Conservation (phyloP, 2,329 filamentous ascomycete species). For the Colletotrichum godetiae region DNA sequence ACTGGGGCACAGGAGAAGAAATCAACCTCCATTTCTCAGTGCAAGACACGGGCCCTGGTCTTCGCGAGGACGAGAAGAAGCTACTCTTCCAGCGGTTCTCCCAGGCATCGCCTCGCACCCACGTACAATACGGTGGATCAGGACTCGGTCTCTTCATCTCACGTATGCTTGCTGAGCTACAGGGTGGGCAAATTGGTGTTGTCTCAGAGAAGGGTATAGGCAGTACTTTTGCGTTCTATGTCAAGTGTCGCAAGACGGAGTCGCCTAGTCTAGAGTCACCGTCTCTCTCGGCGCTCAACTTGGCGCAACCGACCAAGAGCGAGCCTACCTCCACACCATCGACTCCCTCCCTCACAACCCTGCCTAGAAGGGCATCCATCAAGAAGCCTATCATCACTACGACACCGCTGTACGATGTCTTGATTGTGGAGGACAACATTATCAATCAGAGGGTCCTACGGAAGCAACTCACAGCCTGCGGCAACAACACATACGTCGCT, state of each 20-base stretch:
- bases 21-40: constrained; percentile 80
- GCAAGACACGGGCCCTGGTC: constrained; percentile 76
- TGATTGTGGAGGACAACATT: constrained; percentile 76
- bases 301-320: constrained; percentile 39
- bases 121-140: constrained; percentile 78
- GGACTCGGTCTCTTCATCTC: constrained; percentile 82
- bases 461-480: constrained; percentile 69
- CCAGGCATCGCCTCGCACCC: constrained; percentile 75
- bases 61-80: constrained; percentile 73
- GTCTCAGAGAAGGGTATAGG: constrained; percentile 74
- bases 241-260: constrained; percentile 72
- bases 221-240: constrained; percentile 82
- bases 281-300: constrained; percentile 48
- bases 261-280: constrained; percentile 52
- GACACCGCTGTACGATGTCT: constrained; percentile 55
- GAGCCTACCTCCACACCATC: constrained; percentile 35
- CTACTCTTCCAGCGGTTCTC: constrained; percentile 76
- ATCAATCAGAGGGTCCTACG: constrained; percentile 75
- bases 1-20: constrained; percentile 79
- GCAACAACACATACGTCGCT: constrained; percentile 70
- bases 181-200: constrained; percentile 83
- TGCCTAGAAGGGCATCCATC: constrained; percentile 21
- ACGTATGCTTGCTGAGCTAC: constrained; percentile 78
- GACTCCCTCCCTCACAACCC: constrained; percentile 10
- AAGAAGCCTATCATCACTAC: not conserved